Evolutionary conservation across 371 early-diverging fungal genomes (phyloP).

Genomic region (Mortierella sp.): DNA sequence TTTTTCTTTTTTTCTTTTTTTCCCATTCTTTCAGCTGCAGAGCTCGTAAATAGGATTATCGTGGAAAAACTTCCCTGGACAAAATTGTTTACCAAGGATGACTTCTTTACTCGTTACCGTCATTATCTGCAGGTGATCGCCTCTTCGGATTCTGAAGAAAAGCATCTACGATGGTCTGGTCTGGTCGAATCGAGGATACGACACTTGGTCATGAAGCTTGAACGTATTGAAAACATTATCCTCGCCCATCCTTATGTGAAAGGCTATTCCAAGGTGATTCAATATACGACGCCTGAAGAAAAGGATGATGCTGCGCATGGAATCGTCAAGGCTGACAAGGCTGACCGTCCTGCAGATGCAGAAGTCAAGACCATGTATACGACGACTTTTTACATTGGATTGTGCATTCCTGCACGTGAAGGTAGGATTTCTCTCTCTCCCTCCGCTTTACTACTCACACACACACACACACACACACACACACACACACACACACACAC

Average conservation of each 20-base stretch:
- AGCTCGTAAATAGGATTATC: constrained; percentile 80
- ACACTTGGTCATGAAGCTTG: constrained; percentile 90
- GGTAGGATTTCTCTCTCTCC: constrained; percentile 53
- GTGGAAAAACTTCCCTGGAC: constrained; percentile 72
- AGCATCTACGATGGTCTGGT: constrained; percentile 87
- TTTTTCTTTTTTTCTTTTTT: background rate
- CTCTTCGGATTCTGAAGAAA: constrained; percentile 78
- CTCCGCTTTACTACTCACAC: no score
- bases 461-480: no score
- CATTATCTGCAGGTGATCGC: constrained; percentile 94
- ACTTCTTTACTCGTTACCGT: constrained; percentile 93
- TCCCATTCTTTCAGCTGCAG: constrained; percentile 57
- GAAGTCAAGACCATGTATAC: constrained; percentile 65
- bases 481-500: no score
- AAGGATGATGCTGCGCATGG: constrained; percentile 73
- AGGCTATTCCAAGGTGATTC: constrained; percentile 77
- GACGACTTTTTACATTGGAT: constrained; percentile 91
- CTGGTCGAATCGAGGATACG: constrained; percentile 95
- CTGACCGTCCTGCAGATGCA: constrained; percentile 47
- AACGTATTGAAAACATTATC: constrained; percentile 80
- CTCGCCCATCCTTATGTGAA: constrained; percentile 94
- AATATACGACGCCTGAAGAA: constrained; percentile 75
- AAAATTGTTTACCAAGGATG: constrained; percentile 85
- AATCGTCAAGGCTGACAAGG: constrained; percentile 44
- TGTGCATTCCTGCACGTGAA: constrained; percentile 68